Evolutionary conservation across 495 filamentous ascomycete species (phyloP), one percentile per base, ranked within the genome.

Genomic region (Tuber brumale): DNA sequence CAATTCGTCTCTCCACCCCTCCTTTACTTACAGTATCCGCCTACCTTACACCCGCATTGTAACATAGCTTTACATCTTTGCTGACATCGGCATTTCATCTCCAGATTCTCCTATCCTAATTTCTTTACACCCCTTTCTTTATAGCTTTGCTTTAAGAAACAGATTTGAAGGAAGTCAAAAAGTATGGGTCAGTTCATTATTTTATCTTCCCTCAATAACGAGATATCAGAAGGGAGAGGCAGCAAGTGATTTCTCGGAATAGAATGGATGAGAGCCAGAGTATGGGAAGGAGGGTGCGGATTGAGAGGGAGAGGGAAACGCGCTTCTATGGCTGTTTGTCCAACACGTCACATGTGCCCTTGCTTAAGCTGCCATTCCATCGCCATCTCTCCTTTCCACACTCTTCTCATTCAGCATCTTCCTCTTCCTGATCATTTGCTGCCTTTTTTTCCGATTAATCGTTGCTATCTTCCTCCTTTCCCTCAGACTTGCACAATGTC

Each of bases 261-360:
- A 66, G 57, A 66, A 66, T 66, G 57, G 57, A 19, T 27, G 27
- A 35, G 57, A 66, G 19, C 1, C 27, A 19, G 57, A 66, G 27
- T 6, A 66, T 66, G 57, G 57, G 27, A 35, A 19, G 57, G 57
- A 35, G 27, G 57, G 31, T 35, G 57, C 27, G 57, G 57, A 27
- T 66, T 35, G 12, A 66, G 78, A 76, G 70, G 31, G 66, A n/a
- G n/a, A n/a, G 43, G 70, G 74, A 71, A 51, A 80, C 77, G 78
- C 66, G 73, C 70, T 79, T 79, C 73, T 76, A 79, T 79, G 73
- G 71, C n/a, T 35, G 74, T 46, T 27, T 76, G 73, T 66, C 75
- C 78, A 80, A 80, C 78, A 80, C 72, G 70, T 80, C 77, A 73
- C 78, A 77, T 79, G 75, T 80, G 76, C 69, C 74, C 70, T 75